Base-by-base conservation (phyloP, 805 yeast species). In the Candida ascalaphidarum region DNA sequence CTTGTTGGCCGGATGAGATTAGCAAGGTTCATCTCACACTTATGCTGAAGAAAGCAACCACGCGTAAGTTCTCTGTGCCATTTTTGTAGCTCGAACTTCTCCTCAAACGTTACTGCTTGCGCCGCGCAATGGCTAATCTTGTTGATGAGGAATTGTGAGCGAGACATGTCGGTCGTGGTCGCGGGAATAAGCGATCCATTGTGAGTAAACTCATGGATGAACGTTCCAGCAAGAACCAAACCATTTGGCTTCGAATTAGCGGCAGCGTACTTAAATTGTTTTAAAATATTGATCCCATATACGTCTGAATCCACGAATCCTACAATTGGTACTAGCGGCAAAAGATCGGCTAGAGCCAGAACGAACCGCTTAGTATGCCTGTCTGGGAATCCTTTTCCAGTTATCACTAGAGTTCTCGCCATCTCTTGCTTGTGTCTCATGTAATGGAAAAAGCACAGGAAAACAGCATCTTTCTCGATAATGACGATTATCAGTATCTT, bases 1-100 rank as follows among this genome's bases (percentile, higher is more conserved):
- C n/a, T n/a, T n/a, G n/a, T n/a, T n/a, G n/a, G n/a, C n/a, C n/a
- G n/a, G n/a, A n/a, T n/a, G n/a, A n/a, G n/a, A n/a, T n/a, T n/a
- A n/a, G n/a, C 18, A 6, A 58, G 53, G 39, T 65, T 70, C 73
- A 78, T 71, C 46, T 77, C 85, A 2, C 77, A 66, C 41, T 77
- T 77, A 30, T 58, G 58, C 29, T 58, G 51, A 21, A 76, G 46
- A 20, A 65, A 55, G 27, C 77, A 42, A 14, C 74, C 74, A 28
- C 79, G 48, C 29, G 73, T 77, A 3, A 73, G 41, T 44, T 77
- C 82, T 22, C 65, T 40, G 26, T 53, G 60, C 59, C 45, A 40
- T n/a, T 12, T 6, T 8, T n/a, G n/a, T n/a, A n/a, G n/a, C n/a
- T n/a, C n/a, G n/a, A n/a, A n/a, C n/a, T n/a, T n/a, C n/a, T n/a